A percentile compares a stretch with the other conserved stretches of the same genome.
Evolutionary conservation across 495 filamentous ascomycete genomes (phyloP).

Genomic region (Baudoinia panamericana): DNA sequence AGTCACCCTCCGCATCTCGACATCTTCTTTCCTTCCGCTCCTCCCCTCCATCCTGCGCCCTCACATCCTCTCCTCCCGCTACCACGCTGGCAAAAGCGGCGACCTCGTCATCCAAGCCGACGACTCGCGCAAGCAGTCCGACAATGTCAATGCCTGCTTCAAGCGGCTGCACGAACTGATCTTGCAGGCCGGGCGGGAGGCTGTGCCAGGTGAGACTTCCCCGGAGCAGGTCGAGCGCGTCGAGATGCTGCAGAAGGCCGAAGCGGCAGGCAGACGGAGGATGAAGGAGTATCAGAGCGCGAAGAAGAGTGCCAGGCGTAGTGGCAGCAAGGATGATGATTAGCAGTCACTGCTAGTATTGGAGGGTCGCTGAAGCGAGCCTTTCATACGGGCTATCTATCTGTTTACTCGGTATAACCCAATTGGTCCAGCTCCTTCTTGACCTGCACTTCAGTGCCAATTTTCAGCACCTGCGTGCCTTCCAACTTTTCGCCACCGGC

Average conservation of each 20-base stretch:
- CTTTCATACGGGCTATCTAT: too few relatives aligned
- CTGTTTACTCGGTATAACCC: constrained; percentile 32
- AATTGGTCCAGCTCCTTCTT: constrained; percentile 64
- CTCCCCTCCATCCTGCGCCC: constrained; percentile 58
- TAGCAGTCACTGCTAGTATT: too few relatives aligned
- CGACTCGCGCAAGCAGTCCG: constrained; percentile 48
- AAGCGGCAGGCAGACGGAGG: constrained; percentile 55
- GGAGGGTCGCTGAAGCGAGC: too few relatives aligned
- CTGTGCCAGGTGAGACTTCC: constrained; percentile 54
- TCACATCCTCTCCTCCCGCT: constrained; percentile 51
- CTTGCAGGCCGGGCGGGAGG: constrained; percentile 36
- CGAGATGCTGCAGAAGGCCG: constrained; percentile 53
- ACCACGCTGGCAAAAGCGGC: constrained; percentile 51
- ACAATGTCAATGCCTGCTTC: constrained; percentile 54
- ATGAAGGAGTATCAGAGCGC: constrained; percentile 63
- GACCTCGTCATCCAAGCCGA: constrained; percentile 57
- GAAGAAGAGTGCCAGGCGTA: constrained; percentile 59
- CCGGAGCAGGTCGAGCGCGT: constrained; percentile 45
- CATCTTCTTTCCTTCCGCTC: constrained; percentile 42
- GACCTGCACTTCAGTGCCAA: constrained; percentile 70
- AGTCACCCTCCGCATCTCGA: constrained; percentile 58
- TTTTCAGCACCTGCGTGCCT: constrained; percentile 98
- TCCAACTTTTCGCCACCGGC: constrained; percentile 92
- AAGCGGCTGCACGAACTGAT: constrained; percentile 48
- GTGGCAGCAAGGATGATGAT: constrained; percentile 10